A percentile compares a stretch with the other conserved stretches of the same genome.
phyloP scores from a whole-genome alignment of 176 grass and related monocot genomes.

The Avena eriantha region DNA sequence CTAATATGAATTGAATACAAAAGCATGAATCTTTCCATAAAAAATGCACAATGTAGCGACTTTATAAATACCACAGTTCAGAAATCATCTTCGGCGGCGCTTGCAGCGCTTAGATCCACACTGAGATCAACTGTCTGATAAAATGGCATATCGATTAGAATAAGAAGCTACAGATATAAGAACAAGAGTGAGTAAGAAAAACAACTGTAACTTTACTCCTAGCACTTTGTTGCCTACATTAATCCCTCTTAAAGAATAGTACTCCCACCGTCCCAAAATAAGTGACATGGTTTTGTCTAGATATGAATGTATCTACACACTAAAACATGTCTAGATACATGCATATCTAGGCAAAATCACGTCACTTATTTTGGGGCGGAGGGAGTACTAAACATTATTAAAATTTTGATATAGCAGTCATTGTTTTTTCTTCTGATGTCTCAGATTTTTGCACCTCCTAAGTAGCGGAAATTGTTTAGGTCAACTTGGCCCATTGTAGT shows the following conservation, averaged over 20 bases:
- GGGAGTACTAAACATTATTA: background rate
- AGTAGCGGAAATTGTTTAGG: background rate
- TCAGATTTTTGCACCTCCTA: background rate
- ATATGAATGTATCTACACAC: too few relatives aligned
- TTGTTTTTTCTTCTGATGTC: background rate
- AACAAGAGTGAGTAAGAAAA: conserved; percentile 12
- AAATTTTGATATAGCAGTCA: background rate
- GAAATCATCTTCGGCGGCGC: conserved; percentile 75
- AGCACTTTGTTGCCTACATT: background rate
- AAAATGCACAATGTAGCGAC: conserved; percentile 32
- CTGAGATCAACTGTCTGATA: conserved; percentile 71
- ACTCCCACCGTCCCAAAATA: too few relatives aligned
- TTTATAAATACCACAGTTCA: conserved; percentile 19
- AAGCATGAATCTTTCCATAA: background rate
- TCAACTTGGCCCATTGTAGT: background rate
- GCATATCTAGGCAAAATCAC: too few relatives aligned
- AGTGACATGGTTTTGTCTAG: too few relatives aligned
- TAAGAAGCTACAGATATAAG: conserved; percentile 19
- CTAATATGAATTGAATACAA: conserved; percentile 32
- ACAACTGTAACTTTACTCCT: background rate
- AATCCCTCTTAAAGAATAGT: background rate
- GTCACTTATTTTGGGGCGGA: too few relatives aligned
- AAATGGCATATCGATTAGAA: conserved; percentile 24
- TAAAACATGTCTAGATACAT: too few relatives aligned
- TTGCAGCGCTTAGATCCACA: conserved; percentile 90